Evolutionary conservation across 345 rosid genomes (phyloP), one percentile per base, ranked within the genome.

Genomic region (Euphorbia tirucalli): DNA sequence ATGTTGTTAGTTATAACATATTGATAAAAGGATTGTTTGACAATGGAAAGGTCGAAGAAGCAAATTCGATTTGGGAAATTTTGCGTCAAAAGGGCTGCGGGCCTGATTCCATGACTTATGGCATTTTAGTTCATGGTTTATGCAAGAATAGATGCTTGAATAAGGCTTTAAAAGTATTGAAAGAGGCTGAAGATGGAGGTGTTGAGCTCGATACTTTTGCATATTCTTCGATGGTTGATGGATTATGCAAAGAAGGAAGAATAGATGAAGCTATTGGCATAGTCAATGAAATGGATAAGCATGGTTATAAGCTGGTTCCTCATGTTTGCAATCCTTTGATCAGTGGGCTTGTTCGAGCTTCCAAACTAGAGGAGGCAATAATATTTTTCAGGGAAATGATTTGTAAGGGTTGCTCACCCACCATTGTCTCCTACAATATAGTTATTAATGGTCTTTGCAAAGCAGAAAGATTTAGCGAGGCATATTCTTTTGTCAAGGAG

Each of bases 391-490:
- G 83, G 77, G 85, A 80, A 77, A 88, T 88, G 90, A 85, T 71
- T 66, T 68, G 75, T 48, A 77, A 70, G 41, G 87, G 87, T 68
- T 85, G 77, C 71, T 76, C 81, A 27, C 90, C 87, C 4, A 79
- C 86, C 69, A 65, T 89, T 73, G 86, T 88, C 68, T 85, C 97
- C 7, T 90, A 86, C 73, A 92, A 95, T 81, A 88, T 80, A 71
- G 81, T 89, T 46, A 83, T 95, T 59, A 79, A 80, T 63, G 97
- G 98, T 70, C 81, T 92, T 72, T 88, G 96, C 81, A 87, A 88
- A 82, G 92, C 85, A 4, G 88, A 83, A 75, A 89, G 87, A 60
- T 90, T 85, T 69, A 68, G 82, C 28, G 97, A 85, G 80, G 90
- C 91, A 52, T 88, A 89, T 72, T 50, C 59, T 67, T 64, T 87